phyloP scores from a whole-genome alignment of 352 stramenopile species.

The Aphanomyces cochlioides region DNA sequence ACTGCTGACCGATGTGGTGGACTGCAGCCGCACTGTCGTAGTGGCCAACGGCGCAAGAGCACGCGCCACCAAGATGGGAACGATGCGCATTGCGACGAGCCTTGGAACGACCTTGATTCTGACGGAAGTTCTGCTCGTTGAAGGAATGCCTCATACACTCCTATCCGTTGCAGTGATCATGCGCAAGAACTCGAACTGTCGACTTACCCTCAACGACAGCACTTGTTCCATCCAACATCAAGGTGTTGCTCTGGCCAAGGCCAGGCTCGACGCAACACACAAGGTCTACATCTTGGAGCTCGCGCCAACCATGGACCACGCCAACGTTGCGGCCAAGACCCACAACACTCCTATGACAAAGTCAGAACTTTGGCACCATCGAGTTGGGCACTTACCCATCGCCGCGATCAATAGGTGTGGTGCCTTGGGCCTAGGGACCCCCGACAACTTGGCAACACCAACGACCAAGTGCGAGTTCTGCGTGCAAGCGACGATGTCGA shows the following conservation, averaged over 20 bases:
- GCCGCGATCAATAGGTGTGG: not conserved
- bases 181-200: conserved; percentile 3
- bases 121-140: not conserved
- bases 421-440: not conserved
- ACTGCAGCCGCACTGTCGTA: conserved; percentile 3
- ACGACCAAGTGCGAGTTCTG: not conserved
- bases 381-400: not conserved
- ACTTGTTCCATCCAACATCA: not conserved
- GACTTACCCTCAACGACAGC: conserved; percentile 19
- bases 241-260: not conserved
- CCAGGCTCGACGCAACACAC: not conserved
- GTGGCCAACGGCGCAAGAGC: conserved; percentile 10
- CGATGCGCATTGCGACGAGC: conserved; percentile 12
- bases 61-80: conserved; percentile 2
- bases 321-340: no score
- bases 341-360: not conserved
- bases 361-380: not conserved
- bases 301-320: no score
- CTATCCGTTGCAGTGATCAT: conserved; percentile 12
- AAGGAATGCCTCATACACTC: not conserved
- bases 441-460: not conserved
- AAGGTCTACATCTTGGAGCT: no score
- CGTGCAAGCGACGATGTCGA: not conserved
- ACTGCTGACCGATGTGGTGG: not conserved
- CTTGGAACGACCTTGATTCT: not conserved